A percentile compares a stretch with the other conserved stretches of the same genome.
Conservation (phyloP, 805 yeast species). For the Wickerhamia fluorescens region DNA sequence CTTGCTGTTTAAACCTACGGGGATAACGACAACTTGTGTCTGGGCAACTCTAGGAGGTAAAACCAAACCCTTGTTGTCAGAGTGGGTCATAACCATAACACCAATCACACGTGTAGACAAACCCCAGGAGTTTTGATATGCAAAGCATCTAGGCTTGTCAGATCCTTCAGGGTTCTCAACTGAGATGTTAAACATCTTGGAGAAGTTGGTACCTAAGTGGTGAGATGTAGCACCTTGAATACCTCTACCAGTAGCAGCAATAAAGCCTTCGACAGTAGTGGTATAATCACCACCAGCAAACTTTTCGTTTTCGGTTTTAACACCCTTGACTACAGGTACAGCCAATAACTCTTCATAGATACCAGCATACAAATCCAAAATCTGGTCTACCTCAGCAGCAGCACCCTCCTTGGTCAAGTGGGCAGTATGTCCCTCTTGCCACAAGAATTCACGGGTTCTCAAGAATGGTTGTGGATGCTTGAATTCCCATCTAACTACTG, state of each 20-base stretch:
- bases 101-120: slow-evolving; percentile 97
- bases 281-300: slow-evolving; percentile 97
- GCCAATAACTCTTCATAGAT: slow-evolving; percentile 90
- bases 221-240: slow-evolving; percentile 99
- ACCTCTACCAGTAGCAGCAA: slow-evolving; percentile 98
- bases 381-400: slow-evolving; percentile 72
- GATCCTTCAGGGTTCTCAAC: slow-evolving; percentile 94
- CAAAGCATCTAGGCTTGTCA: slow-evolving; percentile 78
- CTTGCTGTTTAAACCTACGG: slow-evolving; percentile 91
- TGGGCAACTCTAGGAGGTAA: slow-evolving; percentile 97
- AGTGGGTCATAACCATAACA: slow-evolving; percentile 98
- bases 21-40: slow-evolving; percentile 84
- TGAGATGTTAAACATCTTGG: slow-evolving; percentile 93
- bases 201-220: slow-evolving; percentile 95
- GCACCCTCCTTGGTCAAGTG: slow-evolving; percentile 83
- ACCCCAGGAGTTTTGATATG: slow-evolving; percentile 99
- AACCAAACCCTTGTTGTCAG: slow-evolving; percentile 97
- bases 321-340: slow-evolving; percentile 94
- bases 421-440: slow-evolving; percentile 99
- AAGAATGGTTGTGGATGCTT: slow-evolving; percentile 99
- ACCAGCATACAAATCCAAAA: slow-evolving; percentile 77
- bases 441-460: slow-evolving; percentile 96
- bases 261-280: slow-evolving; percentile 93
- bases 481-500: slow-evolving; percentile 99
- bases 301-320: slow-evolving; percentile 94